phyloP scores from a whole-genome alignment of 257 asterid species.

The Solanum pennellii region DNA sequence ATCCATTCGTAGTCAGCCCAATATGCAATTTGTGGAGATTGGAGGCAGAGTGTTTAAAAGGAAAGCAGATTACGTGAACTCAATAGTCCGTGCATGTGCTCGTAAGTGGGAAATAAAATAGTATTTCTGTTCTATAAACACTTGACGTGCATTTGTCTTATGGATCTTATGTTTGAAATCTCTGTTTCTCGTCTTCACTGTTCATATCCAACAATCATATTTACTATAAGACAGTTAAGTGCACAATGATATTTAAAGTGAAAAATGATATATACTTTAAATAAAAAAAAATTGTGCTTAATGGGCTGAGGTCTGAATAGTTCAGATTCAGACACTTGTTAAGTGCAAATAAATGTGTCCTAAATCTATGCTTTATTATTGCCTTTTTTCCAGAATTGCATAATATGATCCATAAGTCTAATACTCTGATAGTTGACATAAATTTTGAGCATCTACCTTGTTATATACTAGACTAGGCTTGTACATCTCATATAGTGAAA shows the following conservation, averaged over 20 bases:
- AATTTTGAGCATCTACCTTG: not conserved
- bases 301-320: not conserved
- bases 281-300: not conserved
- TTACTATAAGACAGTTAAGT: not conserved
- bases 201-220: not conserved
- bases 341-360: not conserved
- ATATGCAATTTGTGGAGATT: constrained; percentile 53
- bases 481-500: not conserved
- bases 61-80: constrained; percentile 73
- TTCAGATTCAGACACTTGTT: not conserved
- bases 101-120: constrained; percentile 50
- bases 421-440: not conserved
- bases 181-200: not conserved
- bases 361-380: not conserved
- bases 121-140: not conserved
- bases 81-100: constrained; percentile 87
- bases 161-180: not conserved
- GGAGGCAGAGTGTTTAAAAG: constrained; percentile 74
- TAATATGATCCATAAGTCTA: not conserved
- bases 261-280: not conserved
- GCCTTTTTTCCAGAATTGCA: not conserved
- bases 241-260: not conserved
- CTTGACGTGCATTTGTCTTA: not conserved
- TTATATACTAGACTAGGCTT: not conserved
- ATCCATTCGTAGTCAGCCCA: constrained; percentile 77